Conservation (phyloP, 495 filamentous ascomycete species). For the Friedmanniomyces endolithicus region DNA sequence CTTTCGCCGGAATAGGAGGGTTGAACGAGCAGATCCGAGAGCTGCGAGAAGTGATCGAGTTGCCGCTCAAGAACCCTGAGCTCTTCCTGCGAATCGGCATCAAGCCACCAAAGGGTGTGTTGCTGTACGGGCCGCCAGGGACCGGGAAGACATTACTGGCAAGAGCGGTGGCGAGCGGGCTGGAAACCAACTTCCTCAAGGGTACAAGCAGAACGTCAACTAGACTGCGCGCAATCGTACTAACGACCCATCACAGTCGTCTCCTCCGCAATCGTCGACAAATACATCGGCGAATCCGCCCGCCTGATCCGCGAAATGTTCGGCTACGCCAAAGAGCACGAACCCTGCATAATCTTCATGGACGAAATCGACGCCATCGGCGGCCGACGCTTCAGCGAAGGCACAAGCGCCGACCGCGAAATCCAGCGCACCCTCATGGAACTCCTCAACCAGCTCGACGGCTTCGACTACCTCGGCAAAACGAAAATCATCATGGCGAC, state of each 20-base stretch:
- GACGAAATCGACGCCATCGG: slow-evolving; percentile 99
- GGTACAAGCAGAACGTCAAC: slow-evolving; percentile 38
- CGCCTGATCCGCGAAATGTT: slow-evolving; percentile 99
- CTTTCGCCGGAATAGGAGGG: slow-evolving; percentile 97
- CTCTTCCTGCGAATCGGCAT: slow-evolving; percentile 95
- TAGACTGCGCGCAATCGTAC: neutral
- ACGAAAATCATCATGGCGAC: slow-evolving; percentile 99
- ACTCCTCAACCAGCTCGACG: slow-evolving; percentile 94
- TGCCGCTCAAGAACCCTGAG: slow-evolving; percentile 97
- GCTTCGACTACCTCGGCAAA: slow-evolving; percentile 98
- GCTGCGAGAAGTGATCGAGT: slow-evolving; percentile 92
- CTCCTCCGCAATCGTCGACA: slow-evolving; percentile 99
- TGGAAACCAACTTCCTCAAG: slow-evolving; percentile 98
- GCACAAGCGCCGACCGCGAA: slow-evolving; percentile 94
- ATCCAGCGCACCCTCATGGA: slow-evolving; percentile 99
- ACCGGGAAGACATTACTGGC: slow-evolving; percentile 96
- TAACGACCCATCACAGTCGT: slow-evolving; percentile 50
- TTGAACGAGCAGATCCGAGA: slow-evolving; percentile 98
- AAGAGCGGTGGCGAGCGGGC: slow-evolving; percentile 85
- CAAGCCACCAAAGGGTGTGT: slow-evolving; percentile 95
- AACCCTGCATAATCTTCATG: slow-evolving; percentile 99
- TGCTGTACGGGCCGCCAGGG: slow-evolving; percentile 94
- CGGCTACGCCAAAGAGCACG: slow-evolving; percentile 97
- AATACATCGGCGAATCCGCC: slow-evolving; percentile 98
- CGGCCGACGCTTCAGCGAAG: slow-evolving; percentile 93